A percentile compares a stretch with the other conserved stretches of the same genome.
Conservation (phyloP, 768 basidiomycete species). For the Boletus tylopilopsis region DNA sequence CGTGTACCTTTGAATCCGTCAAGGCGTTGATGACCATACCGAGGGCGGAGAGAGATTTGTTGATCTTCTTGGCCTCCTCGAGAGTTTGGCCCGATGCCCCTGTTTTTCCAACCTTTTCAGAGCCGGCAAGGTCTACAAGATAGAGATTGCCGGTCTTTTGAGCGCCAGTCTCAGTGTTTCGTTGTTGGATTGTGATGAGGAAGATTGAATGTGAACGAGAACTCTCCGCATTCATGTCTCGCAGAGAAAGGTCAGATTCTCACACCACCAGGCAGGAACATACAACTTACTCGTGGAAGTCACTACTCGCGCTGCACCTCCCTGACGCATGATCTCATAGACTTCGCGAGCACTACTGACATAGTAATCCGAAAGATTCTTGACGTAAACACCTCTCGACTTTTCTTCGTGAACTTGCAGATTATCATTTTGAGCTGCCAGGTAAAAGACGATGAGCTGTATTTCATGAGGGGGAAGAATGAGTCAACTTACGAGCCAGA, state of each 20-base stretch:
- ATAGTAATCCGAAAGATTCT: conserved; percentile 96
- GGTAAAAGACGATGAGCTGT: conserved; percentile 5
- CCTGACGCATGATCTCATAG: conserved; percentile 98
- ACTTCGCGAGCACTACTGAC: conserved; percentile 94
- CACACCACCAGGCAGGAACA: background rate
- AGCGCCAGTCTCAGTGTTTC: conserved; percentile 93
- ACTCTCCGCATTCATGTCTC: conserved; percentile 99
- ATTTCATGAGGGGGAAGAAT: background rate
- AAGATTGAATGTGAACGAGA: conserved; percentile 99
- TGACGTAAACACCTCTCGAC: conserved; percentile 95
- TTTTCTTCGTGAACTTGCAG: conserved; percentile 99
- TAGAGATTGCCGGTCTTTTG: conserved; percentile 97
- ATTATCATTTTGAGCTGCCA: conserved; percentile 91
- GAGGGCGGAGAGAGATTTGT: conserved; percentile 94
- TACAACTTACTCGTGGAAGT: conserved; percentile 84
- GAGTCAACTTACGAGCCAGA: conserved; percentile 73
- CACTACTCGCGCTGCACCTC: conserved; percentile 85
- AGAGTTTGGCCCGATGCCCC: conserved; percentile 98
- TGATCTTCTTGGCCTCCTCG: conserved; percentile 99
- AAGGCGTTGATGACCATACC: conserved; percentile 99
- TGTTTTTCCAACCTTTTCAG: conserved; percentile 99
- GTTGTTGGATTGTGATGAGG: conserved; percentile 93
- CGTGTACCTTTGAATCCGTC: conserved; percentile 86
- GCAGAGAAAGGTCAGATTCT: conserved; percentile 2
- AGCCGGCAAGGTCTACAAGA: conserved; percentile 96